Percentiles rank a stretch among this genome's conserved stretches.
Evolutionary conservation across 305 asterid genomes (phyloP).

Genomic region (Fraxinus sp.): DNA sequence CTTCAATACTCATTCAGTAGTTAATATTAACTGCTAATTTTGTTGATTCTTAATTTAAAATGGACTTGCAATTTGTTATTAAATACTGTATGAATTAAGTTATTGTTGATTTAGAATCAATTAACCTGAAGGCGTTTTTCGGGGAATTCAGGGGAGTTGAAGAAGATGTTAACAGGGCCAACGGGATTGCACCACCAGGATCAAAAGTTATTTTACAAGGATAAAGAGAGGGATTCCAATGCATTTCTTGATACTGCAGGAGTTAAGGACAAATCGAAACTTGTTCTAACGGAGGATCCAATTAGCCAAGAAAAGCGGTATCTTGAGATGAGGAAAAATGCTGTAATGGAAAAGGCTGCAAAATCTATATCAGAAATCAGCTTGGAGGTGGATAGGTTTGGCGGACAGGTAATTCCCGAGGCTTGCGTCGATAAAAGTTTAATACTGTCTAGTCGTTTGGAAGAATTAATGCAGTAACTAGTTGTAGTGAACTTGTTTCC

Average conservation of each 20-base stretch:
- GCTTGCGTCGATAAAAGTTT: neutral
- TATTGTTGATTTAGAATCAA: neutral
- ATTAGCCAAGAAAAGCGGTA: slow-evolving; percentile 74
- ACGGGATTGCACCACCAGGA: slow-evolving; percentile 89
- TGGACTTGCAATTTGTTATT: neutral
- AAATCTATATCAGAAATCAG: slow-evolving; percentile 64
- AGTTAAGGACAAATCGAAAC: slow-evolving; percentile 79
- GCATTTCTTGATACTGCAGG: slow-evolving; percentile 70
- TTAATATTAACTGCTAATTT: neutral
- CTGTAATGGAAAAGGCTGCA: slow-evolving; percentile 66
- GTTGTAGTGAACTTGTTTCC: neutral
- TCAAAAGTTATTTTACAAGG: slow-evolving; percentile 80
- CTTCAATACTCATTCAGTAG: neutral
- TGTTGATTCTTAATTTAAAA: neutral
- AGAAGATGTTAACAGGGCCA: slow-evolving; percentile 77
- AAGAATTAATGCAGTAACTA: neutral
- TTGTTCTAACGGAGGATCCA: slow-evolving; percentile 73
- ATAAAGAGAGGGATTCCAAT: slow-evolving; percentile 75
- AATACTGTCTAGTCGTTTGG: neutral
- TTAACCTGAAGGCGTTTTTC: neutral
- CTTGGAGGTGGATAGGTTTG: slow-evolving; percentile 70
- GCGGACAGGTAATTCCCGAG: slow-evolving; percentile 50
- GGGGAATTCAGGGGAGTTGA: slow-evolving; percentile 68
- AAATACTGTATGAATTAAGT: neutral
- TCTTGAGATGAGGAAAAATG: slow-evolving; percentile 64